Evolutionary conservation across 2,329 filamentous ascomycete species (phyloP), one percentile per base, ranked within the genome.

Genomic region (Keithomyces neogunnii): DNA sequence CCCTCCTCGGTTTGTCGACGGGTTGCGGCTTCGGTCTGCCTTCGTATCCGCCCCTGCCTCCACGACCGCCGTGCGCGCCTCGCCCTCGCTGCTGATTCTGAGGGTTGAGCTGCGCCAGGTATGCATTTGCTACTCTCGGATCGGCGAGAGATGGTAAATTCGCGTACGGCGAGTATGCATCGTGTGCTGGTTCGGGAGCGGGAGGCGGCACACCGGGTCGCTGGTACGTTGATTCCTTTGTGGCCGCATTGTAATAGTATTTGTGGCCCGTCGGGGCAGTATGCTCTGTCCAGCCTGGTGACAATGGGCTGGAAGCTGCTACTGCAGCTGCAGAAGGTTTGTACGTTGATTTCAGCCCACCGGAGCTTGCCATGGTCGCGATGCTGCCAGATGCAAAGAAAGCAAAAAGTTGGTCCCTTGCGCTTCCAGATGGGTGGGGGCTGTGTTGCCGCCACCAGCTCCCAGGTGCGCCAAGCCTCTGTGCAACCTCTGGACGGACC

Each of bases 221-320:
- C 39, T 78, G 86, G 67, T 96, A 96, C 43, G 91, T 96, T 1
- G 91, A 96, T 62, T 88, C 80, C 61, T 93, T 89, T 1, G 88
- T 92, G 51, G 79, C 74, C 45, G 83, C 75, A 70, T 96, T 86
- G 73, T 95, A 93, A 69, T 91, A 96, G 72, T 96, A 96, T 31
- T 78, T 77, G 67, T 96, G 90, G 4, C 89, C 89, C 48, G 86
- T 85, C 5, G 90, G 91, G 49, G 91, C 89, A 69, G 85, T 91
- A 71, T 96, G 90, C 68, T 95, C 88, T n/a, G 87, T 89, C 91
- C 91, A 96, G 56, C 89, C 90, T 43, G 84, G 76, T 31, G 84
- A 85, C 1, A 96, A 74, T 36, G 87, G 81, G 45, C 50, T 33
- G 4, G 80, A 74, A 38, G 71, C 64, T 19, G 60, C 58, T 7